phyloP scores from a whole-genome alignment of 2,329 filamentous ascomycete species.

The Cryphonectria naterciae region DNA sequence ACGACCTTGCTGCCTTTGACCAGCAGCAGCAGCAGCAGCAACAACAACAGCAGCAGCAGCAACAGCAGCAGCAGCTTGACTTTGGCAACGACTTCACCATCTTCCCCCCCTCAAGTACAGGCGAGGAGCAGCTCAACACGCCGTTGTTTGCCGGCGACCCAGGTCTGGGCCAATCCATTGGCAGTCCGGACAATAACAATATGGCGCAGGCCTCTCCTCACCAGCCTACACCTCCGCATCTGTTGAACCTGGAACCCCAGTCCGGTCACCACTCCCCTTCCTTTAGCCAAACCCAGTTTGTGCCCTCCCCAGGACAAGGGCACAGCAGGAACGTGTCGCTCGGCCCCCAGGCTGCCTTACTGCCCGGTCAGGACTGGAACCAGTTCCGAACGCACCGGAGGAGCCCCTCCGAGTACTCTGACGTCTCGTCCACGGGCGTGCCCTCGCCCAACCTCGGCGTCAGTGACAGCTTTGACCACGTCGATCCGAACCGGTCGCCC shows the following conservation, averaged over 20 bases:
- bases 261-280: slow-evolving; percentile 61
- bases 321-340: slow-evolving; percentile 63
- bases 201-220: slow-evolving; percentile 61
- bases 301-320: slow-evolving; percentile 50
- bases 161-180: slow-evolving; percentile 47
- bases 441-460: slow-evolving; percentile 77
- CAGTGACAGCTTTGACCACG: slow-evolving; percentile 78
- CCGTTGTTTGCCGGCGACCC: slow-evolving; percentile 62
- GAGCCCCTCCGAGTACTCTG: slow-evolving; percentile 87
- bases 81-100: slow-evolving; percentile 66
- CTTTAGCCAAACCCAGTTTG: slow-evolving; percentile 61
- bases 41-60: slow-evolving; percentile 53
- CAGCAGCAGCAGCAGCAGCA: slow-evolving; percentile 54
- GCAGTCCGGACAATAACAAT: slow-evolving; percentile 51
- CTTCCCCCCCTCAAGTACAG: slow-evolving; percentile 55
- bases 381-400: slow-evolving; percentile 83
- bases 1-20: slow-evolving; percentile 46
- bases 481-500: slow-evolving; percentile 75
- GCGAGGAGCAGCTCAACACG: slow-evolving; percentile 61
- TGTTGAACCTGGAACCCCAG: slow-evolving; percentile 53
- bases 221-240: slow-evolving; percentile 59
- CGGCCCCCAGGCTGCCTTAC: slow-evolving; percentile 60
- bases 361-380: slow-evolving; percentile 60
- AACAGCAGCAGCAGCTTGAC: slow-evolving; percentile 52
- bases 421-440: slow-evolving; percentile 82